These are phyloP conservation scores for Dryadomyces quercivorus DNA, from an alignment of 2,329 filamentous ascomycete genomes.

Conservation along the genomic window DNA sequence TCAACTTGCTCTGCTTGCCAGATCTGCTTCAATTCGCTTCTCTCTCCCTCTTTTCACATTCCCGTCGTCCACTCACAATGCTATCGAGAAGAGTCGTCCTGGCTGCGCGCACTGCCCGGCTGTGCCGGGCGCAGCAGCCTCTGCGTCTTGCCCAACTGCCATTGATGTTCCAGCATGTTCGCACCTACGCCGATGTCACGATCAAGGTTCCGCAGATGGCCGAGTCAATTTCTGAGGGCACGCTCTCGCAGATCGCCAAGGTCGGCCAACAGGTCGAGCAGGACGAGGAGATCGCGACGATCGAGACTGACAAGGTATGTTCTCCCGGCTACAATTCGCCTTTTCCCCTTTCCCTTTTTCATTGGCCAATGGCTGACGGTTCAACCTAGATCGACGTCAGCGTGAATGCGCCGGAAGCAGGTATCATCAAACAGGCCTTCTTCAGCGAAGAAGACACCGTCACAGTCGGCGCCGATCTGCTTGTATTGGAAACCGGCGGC, in stretches of 20 bases:
- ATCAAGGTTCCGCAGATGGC: slow-evolving; percentile 98
- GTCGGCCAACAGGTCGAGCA: slow-evolving; percentile 88
- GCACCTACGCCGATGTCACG: slow-evolving; percentile 63
- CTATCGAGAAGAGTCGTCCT: slow-evolving; percentile 24
- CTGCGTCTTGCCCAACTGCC: slow-evolving; percentile 34
- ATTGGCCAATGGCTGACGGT: neutral
- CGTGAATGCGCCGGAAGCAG: slow-evolving; percentile 85
- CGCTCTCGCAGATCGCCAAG: slow-evolving; percentile 87
- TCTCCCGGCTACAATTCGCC: neutral
- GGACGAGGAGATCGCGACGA: slow-evolving; percentile 96
- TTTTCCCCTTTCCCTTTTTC: neutral
- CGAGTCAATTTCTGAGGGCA: slow-evolving; percentile 96
- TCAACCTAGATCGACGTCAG: slow-evolving; percentile 76
- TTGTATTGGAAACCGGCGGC: slow-evolving; percentile 72
- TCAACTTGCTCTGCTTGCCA: neutral
- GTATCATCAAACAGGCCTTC: slow-evolving; percentile 82
- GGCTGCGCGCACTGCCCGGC: slow-evolving; percentile 15
- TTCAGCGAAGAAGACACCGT: slow-evolving; percentile 94
- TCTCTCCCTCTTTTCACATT: neutral
- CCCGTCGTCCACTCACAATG: too few species aligned
- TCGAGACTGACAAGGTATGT: slow-evolving; percentile 92
- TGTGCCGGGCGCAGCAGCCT: slow-evolving; percentile 26
- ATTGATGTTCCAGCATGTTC: slow-evolving; percentile 41
- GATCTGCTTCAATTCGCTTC: neutral
- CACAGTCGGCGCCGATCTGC: slow-evolving; percentile 80